Base-by-base conservation (phyloP, 805 yeast species). In the Saccharomycopsis selenospora region DNA sequence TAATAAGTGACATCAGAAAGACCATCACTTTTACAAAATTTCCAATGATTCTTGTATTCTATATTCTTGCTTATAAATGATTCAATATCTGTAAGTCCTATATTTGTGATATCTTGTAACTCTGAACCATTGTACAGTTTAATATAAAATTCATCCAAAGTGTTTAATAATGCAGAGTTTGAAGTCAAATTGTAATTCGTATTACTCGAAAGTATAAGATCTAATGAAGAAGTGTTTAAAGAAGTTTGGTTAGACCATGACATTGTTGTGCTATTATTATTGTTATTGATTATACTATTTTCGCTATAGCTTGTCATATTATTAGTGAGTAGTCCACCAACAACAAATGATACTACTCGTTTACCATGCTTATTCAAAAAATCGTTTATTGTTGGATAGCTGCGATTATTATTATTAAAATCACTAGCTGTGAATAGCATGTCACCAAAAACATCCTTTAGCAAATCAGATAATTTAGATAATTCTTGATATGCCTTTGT, bases 361-460 rank as follows among this genome's bases (percentile, higher is more conserved):
- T 36, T 28, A 3, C 36, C 40, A 30, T 43, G 28, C 13, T 25
- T 20, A 13, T 24, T 3, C 6, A 36, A 29, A 20, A 36, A 43
- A 8, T 43, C 20, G 14, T 43, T 17, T 24, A 20, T 24, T 20
- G 36, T 28, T 3, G 46, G 46, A 43, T 30, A 43, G 3, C 27
- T 26, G 23, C 23, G 11, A 33, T 33, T 30, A 28, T 36, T 43
- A 20, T 13, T 8, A 6, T 33, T 3, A 18, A 20, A 29, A 23
- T 11, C 25, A 11, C 38, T 33, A 6, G 46, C 22, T n/a, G 46
- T 43, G 36, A 28, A 43, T 30, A 43, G 11, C 40, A 33, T 14
- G 4, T 18, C 17, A 14, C 40, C 46, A 23, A 43, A 43, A 14
- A 24, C 36, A 2, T 14, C 18, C 17, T 3, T 3, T 20, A 43